Base-by-base conservation (phyloP, 192 early-diverging fungal genomes). In the Haplosporangium gracile region DNA sequence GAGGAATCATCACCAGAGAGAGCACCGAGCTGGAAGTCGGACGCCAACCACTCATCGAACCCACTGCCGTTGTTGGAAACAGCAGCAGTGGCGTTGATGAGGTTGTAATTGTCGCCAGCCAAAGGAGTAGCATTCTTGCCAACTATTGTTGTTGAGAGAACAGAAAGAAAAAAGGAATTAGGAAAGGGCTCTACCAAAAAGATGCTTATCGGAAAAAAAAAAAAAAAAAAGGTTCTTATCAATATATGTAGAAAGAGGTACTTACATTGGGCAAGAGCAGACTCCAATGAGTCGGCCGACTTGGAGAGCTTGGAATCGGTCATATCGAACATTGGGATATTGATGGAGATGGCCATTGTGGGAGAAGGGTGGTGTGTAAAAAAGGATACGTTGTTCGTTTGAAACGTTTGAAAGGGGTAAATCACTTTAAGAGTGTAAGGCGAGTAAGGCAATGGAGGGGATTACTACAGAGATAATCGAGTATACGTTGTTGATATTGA, bases 211-310 rank as follows among this genome's bases (percentile, higher is more conserved):
- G 29, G 18, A 36, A 36, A 36, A 36, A 36, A 36, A 36, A 36
- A 36, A 36, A 49, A 73, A 51, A 15, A 29, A 16, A 11, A 26
- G n/a, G 34, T 51, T 39, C 5, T 36, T 22, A 75, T 51, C 43
- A 24, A 68, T 5, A 60, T 26, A n/a, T 49, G 16, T 5, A 40
- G 34, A 68, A n/a, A 74, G 32, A 36, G n/a, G 40, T 26, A 81
- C 84, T 38, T 86, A 86, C 84, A 70, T 74, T 81, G 78, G 51
- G 84, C 84, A 78, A 86, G 84, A 49, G 83, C 83, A 72, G 77
- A 80, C 78, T 85, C 83, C 45, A 85, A 34, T 38, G 83, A 69
- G 75, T 79, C 78, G 11, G 83, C 83, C 38, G 83, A 85, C 42
- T 85, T 85, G 9, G 74, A 68, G 68, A 85, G 83, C 74, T 85